These are phyloP conservation scores for Trebouxia sp. DNA, from an alignment of 139 green algal genomes.

Conservation along the genomic window DNA sequence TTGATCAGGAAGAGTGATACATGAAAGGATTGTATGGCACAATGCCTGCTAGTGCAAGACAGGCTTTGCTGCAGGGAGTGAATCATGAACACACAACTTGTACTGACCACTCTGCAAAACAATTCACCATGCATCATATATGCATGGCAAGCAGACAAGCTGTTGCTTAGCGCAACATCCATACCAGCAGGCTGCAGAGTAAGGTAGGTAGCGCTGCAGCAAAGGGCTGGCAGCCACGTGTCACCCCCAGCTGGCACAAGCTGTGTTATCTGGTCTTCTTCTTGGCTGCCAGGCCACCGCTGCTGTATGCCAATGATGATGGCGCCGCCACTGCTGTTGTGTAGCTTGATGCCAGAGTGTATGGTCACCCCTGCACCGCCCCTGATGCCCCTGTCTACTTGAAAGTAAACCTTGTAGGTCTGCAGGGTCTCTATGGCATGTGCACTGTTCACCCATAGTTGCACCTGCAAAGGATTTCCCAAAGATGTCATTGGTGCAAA, in stretches of 20 bases:
- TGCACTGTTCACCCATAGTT: slow-evolving; percentile 36
- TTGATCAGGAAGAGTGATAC: too few species aligned
- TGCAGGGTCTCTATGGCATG: not conserved
- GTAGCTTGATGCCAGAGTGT: slow-evolving; percentile 50
- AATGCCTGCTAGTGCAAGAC: too few species aligned
- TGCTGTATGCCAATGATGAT: not conserved
- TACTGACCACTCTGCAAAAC: too few species aligned
- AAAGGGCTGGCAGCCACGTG: slow-evolving; percentile 54
- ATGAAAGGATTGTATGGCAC: too few species aligned
- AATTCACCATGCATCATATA: not conserved
- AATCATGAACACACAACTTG: too few species aligned
- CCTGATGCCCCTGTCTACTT: slow-evolving; percentile 29
- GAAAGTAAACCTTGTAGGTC: not conserved
- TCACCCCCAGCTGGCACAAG: slow-evolving; percentile 37
- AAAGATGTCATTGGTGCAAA: not conserved
- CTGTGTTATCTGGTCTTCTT: slow-evolving; percentile 36
- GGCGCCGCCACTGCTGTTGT: not conserved
- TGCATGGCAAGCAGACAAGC: not conserved
- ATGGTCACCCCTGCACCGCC: slow-evolving; percentile 34
- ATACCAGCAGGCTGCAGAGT: slow-evolving; percentile 41
- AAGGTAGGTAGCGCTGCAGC: slow-evolving; percentile 33
- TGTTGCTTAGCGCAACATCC: not conserved
- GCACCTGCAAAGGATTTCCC: not conserved
- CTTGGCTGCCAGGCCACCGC: slow-evolving; percentile 40
- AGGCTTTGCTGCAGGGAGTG: too few species aligned